Evolutionary conservation across 495 filamentous ascomycete species (phyloP).

Genomic region (Penicillium manginii): DNA sequence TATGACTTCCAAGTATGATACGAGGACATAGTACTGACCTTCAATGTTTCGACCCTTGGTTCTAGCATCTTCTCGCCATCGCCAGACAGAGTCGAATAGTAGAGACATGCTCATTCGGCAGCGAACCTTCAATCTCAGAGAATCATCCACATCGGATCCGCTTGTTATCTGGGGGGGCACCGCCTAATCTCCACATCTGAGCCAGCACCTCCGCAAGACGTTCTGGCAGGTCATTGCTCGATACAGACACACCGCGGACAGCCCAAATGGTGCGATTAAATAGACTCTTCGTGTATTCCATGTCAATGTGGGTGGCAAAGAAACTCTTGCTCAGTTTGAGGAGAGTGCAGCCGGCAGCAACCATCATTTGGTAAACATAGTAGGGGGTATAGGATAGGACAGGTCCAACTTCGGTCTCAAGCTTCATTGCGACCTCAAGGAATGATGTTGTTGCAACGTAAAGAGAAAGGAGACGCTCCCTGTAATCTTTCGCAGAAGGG

Average conservation of each 20-base stretch:
- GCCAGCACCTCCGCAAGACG: conserved; percentile 87
- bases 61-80: conserved; percentile 87
- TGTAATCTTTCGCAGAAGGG: conserved; percentile 70
- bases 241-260: conserved; percentile 77
- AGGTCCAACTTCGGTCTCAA: conserved; percentile 51
- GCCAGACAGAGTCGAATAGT: conserved; percentile 90
- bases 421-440: conserved; percentile 70
- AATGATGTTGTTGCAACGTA: conserved; percentile 77
- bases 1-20: neutral
- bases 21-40: conserved; percentile 37
- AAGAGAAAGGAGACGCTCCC: conserved; percentile 74
- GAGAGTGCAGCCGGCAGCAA: conserved; percentile 82
- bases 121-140: conserved; percentile 79
- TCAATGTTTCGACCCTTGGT: conserved; percentile 79
- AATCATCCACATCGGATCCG: conserved; percentile 61
- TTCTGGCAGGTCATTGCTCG: conserved; percentile 82
- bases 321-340: conserved; percentile 85
- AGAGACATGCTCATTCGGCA: conserved; percentile 93
- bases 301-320: conserved; percentile 72
- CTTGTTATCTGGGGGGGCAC: conserved; percentile 47
- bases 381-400: conserved; percentile 76
- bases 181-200: conserved; percentile 84
- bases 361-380: conserved; percentile 90
- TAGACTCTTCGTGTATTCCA: conserved; percentile 70
- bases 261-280: conserved; percentile 78